Conservation (phyloP, 345 rosid genomes). For the Diplotaxis tenuifolia region DNA sequence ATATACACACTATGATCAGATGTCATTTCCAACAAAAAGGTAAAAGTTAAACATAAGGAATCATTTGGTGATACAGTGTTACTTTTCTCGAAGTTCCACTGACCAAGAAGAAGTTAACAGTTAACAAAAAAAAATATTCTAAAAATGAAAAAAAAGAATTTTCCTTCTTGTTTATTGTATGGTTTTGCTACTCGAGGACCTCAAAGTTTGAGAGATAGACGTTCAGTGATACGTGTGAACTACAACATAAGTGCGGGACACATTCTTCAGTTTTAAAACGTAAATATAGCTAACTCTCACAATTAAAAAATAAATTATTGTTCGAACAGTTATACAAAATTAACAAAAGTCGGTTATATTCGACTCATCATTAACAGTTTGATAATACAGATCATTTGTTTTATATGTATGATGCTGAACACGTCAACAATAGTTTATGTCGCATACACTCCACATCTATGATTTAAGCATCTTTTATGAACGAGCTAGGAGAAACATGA, state of each 20-base stretch:
- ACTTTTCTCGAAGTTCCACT: slow-evolving; percentile 7
- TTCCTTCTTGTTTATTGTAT: background rate
- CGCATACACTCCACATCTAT: slow-evolving; percentile 16
- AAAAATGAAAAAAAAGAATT: background rate
- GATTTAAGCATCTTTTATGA: slow-evolving; percentile 30
- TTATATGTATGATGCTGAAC: slow-evolving; percentile 21
- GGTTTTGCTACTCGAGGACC: slow-evolving; percentile 11
- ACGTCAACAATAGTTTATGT: slow-evolving; percentile 25
- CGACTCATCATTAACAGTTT: slow-evolving; percentile 20
- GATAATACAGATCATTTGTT: slow-evolving; percentile 10
- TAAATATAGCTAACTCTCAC: too few species aligned
- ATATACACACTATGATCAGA: slow-evolving; percentile 21
- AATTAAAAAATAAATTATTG: too few species aligned
- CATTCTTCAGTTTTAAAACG: background rate
- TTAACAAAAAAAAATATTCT: background rate
- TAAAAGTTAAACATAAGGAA: slow-evolving; percentile 25
- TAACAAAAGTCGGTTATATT: slow-evolving; percentile 19
- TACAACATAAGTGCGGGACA: slow-evolving; percentile 8
- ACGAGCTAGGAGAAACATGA: too few species aligned
- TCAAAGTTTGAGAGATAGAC: slow-evolving; percentile 14
- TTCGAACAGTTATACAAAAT: too few species aligned
- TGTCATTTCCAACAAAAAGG: slow-evolving; percentile 21
- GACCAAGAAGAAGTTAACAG: background rate
- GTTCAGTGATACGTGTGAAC: slow-evolving; percentile 23
- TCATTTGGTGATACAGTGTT: slow-evolving; percentile 6